Evolutionary conservation across 164 flowering plant genomes (phyloP).

Genomic region (Annona squamosa): DNA sequence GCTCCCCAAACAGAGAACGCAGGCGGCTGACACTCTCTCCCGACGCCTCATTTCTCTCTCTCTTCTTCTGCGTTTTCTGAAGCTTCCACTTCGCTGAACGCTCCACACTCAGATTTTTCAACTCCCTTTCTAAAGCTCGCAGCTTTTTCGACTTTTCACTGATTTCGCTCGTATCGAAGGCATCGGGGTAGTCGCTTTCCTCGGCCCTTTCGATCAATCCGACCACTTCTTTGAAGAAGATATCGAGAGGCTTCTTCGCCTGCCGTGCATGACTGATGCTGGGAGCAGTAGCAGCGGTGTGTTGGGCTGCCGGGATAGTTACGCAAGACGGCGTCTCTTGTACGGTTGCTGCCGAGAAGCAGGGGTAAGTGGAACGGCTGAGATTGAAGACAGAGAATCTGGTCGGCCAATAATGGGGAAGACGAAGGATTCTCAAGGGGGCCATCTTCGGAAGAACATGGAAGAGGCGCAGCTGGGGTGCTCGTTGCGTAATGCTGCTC

Average conservation of each 20-base stretch:
- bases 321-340: background rate
- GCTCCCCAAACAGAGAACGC: slow-evolving; percentile 6
- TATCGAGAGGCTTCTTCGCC: slow-evolving; percentile 9
- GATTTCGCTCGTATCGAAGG: slow-evolving; percentile 1
- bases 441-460: background rate
- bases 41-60: background rate
- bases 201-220: slow-evolving; percentile 9
- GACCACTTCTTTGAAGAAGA: slow-evolving; percentile 11
- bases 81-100: background rate
- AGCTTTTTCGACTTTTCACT: slow-evolving; percentile 12
- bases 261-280: background rate
- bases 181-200: slow-evolving; percentile 3
- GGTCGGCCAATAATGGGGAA: background rate
- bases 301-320: background rate
- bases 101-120: slow-evolving; percentile 8
- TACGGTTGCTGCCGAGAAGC: background rate
- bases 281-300: background rate
- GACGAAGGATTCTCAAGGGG: slow-evolving; percentile 1
- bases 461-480: too few relatives aligned
- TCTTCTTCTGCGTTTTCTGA: slow-evolving; percentile 7
- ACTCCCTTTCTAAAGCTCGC: slow-evolving; percentile 11
- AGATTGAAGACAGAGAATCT: background rate
- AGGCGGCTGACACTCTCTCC: background rate
- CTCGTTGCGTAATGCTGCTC: background rate
- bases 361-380: background rate